A percentile compares a stretch with the other conserved stretches of the same genome.
Conservation (phyloP, 257 asterid genomes). For the Solanum peruvianum region DNA sequence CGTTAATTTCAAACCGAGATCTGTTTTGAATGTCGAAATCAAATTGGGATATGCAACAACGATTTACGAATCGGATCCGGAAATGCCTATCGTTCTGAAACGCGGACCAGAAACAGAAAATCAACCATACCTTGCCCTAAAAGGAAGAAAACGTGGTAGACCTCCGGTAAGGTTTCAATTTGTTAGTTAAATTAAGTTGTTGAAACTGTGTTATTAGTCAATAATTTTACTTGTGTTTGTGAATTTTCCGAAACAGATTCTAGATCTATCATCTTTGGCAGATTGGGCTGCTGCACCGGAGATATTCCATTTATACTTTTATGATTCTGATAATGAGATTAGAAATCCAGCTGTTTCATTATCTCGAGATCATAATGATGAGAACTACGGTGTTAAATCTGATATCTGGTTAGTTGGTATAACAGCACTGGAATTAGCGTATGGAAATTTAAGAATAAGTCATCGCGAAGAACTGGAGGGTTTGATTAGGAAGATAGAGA, state of each 20-base stretch:
- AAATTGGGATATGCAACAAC: not conserved
- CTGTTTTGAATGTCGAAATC: not conserved
- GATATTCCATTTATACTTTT: not conserved
- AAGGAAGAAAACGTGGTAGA: not conserved
- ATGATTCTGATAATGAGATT: not conserved
- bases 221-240: not conserved
- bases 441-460: not conserved
- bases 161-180: not conserved
- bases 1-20: not conserved
- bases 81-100: not conserved
- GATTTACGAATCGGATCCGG: not conserved
- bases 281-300: slow-evolving; percentile 1
- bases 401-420: slow-evolving; percentile 1
- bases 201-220: not conserved
- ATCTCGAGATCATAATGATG: not conserved
- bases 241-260: not conserved
- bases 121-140: not conserved
- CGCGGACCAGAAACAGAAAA: not conserved
- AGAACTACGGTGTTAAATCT: not conserved
- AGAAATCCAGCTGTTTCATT: not conserved
- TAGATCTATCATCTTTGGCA: not conserved
- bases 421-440: not conserved
- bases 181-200: not conserved
- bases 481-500: not conserved
- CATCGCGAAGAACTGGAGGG: not conserved